A percentile compares a stretch with the other conserved stretches of the same genome.
These are phyloP conservation scores for Nicotiana undulata DNA, from an alignment of 257 asterid species.

Conservation along the genomic window DNA sequence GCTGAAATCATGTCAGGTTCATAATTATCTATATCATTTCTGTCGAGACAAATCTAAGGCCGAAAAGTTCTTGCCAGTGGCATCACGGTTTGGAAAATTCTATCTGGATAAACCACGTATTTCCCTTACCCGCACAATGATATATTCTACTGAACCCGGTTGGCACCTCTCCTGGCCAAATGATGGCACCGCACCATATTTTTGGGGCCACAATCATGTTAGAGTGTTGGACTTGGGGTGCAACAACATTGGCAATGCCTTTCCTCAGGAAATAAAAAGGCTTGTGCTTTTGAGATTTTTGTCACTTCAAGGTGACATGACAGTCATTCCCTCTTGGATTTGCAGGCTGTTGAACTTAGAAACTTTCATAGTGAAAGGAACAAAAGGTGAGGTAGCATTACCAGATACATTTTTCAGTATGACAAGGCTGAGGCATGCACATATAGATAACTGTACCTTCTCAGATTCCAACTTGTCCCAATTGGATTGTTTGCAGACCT, in stretches of 20 bases:
- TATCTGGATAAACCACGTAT: not conserved
- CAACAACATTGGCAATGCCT: not conserved
- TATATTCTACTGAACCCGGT: not conserved
- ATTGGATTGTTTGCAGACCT: not conserved
- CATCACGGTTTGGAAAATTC: not conserved
- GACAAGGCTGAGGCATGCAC: constrained; percentile 8
- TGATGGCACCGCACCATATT: too few relatives aligned
- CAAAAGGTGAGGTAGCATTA: not conserved
- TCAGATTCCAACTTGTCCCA: not conserved
- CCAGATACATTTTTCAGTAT: constrained; percentile 8
- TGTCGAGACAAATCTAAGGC: not conserved
- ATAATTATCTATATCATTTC: not conserved
- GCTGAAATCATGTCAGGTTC: not conserved
- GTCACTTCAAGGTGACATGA: not conserved
- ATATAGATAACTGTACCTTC: not conserved
- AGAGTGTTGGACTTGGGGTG: not conserved
- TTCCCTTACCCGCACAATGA: not conserved
- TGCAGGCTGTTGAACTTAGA: constrained; percentile 7
- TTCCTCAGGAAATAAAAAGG: not conserved
- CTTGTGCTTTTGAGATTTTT: constrained; percentile 1
- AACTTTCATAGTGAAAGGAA: not conserved
- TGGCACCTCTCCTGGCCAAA: too few relatives aligned
- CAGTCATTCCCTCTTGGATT: not conserved
- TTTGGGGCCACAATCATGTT: too few relatives aligned
- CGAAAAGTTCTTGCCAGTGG: not conserved